These are phyloP conservation scores for Hortaea werneckii DNA, from an alignment of 2,329 filamentous ascomycete species.

Conservation along the genomic window DNA sequence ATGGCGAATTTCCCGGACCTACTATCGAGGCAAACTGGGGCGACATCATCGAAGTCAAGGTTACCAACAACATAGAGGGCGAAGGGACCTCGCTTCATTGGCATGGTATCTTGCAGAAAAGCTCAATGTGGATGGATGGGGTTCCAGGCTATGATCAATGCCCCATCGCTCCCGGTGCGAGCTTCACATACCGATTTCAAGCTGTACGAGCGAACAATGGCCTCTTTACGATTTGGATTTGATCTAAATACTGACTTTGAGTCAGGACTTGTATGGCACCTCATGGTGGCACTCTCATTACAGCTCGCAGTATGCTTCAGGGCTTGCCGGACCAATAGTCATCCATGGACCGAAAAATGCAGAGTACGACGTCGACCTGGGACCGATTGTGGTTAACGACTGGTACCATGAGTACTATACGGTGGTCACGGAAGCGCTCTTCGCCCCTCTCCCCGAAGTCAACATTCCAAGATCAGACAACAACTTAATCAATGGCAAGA, in stretches of 20 bases:
- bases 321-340: constrained; percentile 20
- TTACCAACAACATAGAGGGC: constrained; percentile 26
- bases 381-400: constrained; percentile 20
- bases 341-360: constrained; percentile 20
- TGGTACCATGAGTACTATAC: constrained; percentile 27
- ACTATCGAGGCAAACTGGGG: constrained; percentile 30
- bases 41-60: constrained; percentile 26
- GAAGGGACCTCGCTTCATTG: constrained; percentile 33
- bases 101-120: constrained; percentile 29
- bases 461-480: constrained; percentile 20
- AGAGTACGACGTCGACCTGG: constrained; percentile 22
- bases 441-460: constrained; percentile 13
- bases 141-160: constrained; percentile 31
- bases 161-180: constrained; percentile 30
- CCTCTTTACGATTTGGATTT: neutral
- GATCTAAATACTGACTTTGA: constrained; percentile 23
- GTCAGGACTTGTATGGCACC: constrained; percentile 20
- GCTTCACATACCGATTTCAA: constrained; percentile 7
- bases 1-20: constrained; percentile 16
- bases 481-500: constrained; percentile 26
- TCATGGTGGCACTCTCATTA: constrained; percentile 31
- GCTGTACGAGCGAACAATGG: neutral
- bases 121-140: constrained; percentile 30
- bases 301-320: constrained; percentile 19
- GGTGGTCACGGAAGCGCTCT: constrained; percentile 12